Conservation (phyloP, 1,139 yeast genomes). For the Pichia sp. region DNA sequence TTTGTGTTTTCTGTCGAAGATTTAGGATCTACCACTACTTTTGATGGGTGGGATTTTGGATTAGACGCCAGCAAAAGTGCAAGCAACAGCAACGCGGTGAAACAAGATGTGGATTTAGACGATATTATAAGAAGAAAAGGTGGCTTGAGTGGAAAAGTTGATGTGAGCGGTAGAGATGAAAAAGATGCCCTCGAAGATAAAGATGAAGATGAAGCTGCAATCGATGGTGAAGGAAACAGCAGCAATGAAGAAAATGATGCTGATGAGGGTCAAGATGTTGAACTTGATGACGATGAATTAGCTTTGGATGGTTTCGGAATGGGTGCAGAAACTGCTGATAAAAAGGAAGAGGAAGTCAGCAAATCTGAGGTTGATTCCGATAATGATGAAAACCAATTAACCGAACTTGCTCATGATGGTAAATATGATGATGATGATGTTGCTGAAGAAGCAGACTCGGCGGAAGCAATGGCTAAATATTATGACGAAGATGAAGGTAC, state of each 20-base stretch:
- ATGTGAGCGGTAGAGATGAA: constrained; percentile 24
- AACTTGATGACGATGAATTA: constrained; percentile 46
- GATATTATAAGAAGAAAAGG: constrained; percentile 79
- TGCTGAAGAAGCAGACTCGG: constrained; percentile 49
- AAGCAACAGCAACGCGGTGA: constrained; percentile 23
- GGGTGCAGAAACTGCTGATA: constrained; percentile 40
- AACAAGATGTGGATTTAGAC: constrained; percentile 78
- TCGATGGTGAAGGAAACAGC: constrained; percentile 25
- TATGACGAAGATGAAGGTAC: constrained; percentile 56
- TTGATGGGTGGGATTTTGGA: constrained; percentile 82
- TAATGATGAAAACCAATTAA: not conserved
- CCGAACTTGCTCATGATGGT: not conserved
- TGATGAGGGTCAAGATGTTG: constrained; percentile 30
- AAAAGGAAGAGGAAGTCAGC: constrained; percentile 45
- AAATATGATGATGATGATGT: constrained; percentile 31
- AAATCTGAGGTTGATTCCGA: constrained; percentile 28
- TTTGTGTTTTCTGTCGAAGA: constrained; percentile 66
- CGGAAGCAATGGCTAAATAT: constrained; percentile 67
- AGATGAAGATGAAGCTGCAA: constrained; percentile 31
- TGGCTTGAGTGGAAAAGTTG: constrained; percentile 54
- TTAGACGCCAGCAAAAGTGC: constrained; percentile 34
- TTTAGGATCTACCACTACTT: constrained; percentile 47
- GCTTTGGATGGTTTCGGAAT: constrained; percentile 74
- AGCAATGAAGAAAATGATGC: constrained; percentile 22
- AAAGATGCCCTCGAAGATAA: constrained; percentile 35